phyloP scores from a whole-genome alignment of 108 stramenopile genomes.

The Hondaea fermentalgiana region DNA sequence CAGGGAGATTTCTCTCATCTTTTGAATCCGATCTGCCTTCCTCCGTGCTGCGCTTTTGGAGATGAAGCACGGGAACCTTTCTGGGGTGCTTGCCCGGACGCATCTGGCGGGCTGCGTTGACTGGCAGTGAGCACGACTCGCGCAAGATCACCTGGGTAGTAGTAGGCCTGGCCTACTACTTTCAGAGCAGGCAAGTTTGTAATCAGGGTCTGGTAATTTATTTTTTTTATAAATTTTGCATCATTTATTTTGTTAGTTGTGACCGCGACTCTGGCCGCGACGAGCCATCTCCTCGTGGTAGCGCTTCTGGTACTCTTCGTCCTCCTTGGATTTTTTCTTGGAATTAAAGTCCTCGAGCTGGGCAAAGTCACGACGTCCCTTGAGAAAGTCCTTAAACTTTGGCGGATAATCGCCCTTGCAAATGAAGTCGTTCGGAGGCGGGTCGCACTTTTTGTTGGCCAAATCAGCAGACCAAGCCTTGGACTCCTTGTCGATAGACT shows the following conservation, averaged over 20 bases:
- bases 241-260: not conserved
- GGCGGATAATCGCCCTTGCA: constrained; percentile 82
- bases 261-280: not conserved
- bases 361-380: constrained; percentile 69
- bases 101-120: too few species aligned
- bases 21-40: too few species aligned
- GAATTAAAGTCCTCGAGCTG: constrained; percentile 87
- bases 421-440: constrained; percentile 68
- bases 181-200: too few species aligned
- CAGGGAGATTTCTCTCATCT: too few species aligned
- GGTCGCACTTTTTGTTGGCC: constrained; percentile 66
- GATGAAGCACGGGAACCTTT: too few species aligned
- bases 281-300: constrained; percentile 68
- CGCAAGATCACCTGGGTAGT: too few species aligned
- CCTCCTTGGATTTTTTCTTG: constrained; percentile 51
- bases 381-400: constrained; percentile 56
- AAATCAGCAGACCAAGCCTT: constrained; percentile 67
- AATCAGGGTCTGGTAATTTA: too few species aligned
- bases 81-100: too few species aligned
- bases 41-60: too few species aligned
- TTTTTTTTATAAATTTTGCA: not conserved
- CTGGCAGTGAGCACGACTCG: too few species aligned
- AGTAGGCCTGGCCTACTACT: too few species aligned
- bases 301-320: constrained; percentile 72
- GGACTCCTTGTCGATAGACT: constrained; percentile 63